A percentile compares a stretch with the other conserved stretches of the same genome.
phyloP scores from a whole-genome alignment of 2,329 filamentous ascomycete species.

The Berkeleyomyces basicola region DNA sequence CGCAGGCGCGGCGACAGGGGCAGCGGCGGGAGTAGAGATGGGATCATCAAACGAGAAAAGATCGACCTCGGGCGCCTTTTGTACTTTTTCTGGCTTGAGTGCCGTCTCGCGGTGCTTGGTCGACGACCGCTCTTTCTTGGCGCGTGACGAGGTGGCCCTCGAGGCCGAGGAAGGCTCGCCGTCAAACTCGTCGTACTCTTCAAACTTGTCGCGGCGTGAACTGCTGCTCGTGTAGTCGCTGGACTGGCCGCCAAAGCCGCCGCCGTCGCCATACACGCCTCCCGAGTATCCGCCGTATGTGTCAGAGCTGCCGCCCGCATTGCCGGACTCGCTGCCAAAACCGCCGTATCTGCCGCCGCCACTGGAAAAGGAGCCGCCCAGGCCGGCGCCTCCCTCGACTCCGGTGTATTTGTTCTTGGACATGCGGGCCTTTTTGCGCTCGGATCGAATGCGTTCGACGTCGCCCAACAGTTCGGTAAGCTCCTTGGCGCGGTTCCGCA shows the following conservation, averaged over 20 bases:
- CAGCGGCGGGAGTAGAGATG: conserved; percentile 26
- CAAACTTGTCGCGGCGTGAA: conserved; percentile 57
- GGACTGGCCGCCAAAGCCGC: conserved; percentile 70
- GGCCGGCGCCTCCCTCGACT: conserved; percentile 58
- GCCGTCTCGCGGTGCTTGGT: conserved; percentile 38
- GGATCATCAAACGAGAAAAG: conserved; percentile 85
- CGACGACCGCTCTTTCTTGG: conserved; percentile 18
- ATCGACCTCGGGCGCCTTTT: conserved; percentile 79
- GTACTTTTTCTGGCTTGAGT: conserved; percentile 35
- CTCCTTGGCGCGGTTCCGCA: conserved; percentile 91
- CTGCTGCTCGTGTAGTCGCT: conserved; percentile 53
- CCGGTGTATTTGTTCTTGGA: conserved; percentile 93
- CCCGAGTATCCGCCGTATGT: conserved; percentile 42
- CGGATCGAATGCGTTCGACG: conserved; percentile 67
- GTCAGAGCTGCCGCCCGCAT: conserved; percentile 40
- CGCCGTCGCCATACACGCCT: conserved; percentile 86
- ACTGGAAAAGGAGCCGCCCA: conserved; percentile 39
- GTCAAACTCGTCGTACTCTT: conserved; percentile 94
- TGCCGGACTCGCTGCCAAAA: conserved; percentile 74
- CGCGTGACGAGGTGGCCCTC: conserved; percentile 23
- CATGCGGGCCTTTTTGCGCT: conserved; percentile 75
- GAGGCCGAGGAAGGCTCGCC: conserved; percentile 38
- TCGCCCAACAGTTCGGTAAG: conserved; percentile 84
- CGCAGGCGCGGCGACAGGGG: conserved; percentile 22
- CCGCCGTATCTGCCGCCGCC: conserved; percentile 57